Conservation (phyloP, 441 rosid genomes). For the Omphalea diandra region DNA sequence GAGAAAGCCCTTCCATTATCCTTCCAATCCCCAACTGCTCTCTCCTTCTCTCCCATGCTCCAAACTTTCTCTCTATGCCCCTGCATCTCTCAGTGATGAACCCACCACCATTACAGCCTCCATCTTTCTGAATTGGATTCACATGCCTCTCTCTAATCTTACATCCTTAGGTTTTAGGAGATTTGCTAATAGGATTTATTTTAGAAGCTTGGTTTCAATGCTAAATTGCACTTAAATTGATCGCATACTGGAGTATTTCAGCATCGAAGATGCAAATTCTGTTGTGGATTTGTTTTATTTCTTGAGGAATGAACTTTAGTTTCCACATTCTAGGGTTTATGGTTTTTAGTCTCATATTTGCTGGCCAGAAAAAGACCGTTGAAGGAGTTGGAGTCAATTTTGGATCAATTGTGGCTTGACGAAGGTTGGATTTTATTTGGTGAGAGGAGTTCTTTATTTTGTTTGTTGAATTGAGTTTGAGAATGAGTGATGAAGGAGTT, state of each 20-base stretch:
- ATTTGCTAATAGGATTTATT: slow-evolving; percentile 33
- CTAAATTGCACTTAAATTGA: slow-evolving; percentile 48
- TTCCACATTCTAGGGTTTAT: slow-evolving; percentile 50
- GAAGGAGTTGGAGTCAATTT: slow-evolving; percentile 41
- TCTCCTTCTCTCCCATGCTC: slow-evolving; percentile 35
- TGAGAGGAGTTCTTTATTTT: no score
- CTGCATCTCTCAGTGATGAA: slow-evolving; percentile 33
- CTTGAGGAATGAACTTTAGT: slow-evolving; percentile 48
- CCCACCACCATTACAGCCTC: slow-evolving; percentile 17
- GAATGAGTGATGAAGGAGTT: no score
- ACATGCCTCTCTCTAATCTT: slow-evolving; percentile 42
- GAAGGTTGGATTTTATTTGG: slow-evolving; percentile 64
- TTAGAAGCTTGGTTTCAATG: slow-evolving; percentile 32
- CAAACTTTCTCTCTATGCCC: slow-evolving; percentile 41
- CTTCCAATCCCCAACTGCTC: slow-evolving; percentile 25
- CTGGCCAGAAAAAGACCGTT: slow-evolving; percentile 49
- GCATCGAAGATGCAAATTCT: slow-evolving; percentile 40
- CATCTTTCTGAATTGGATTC: slow-evolving; percentile 21
- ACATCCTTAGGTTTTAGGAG: slow-evolving; percentile 41
- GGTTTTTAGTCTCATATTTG: slow-evolving; percentile 50
- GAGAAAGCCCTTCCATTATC: slow-evolving; percentile 32
- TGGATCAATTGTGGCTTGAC: slow-evolving; percentile 46
- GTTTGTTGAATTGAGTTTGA: no score
- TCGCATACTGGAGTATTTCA: slow-evolving; percentile 41
- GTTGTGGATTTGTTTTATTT: slow-evolving; percentile 49